Percentiles rank a stretch among this genome's conserved stretches.
These are phyloP conservation scores for Ceratocystis diversiconidia DNA, from an alignment of 2,329 filamentous ascomycete species.

Conservation along the genomic window DNA sequence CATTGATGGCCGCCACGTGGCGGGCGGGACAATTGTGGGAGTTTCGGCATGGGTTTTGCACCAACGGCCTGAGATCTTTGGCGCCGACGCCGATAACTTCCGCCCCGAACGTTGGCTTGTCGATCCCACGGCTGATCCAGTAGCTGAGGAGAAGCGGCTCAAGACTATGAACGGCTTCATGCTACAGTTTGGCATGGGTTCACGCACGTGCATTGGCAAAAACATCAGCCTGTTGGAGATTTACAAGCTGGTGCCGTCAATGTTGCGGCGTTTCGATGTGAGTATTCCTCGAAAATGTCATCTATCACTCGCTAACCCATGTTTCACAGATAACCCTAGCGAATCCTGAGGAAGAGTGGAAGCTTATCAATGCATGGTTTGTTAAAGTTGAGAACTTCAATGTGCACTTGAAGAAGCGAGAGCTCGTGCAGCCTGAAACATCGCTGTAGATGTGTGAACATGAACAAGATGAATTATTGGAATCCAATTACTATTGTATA, in stretches of 20 bases:
- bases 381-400: conserved; percentile 45
- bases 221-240: conserved; percentile 50
- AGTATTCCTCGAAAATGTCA: conserved; percentile 19
- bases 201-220: conserved; percentile 56
- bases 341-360: conserved; percentile 42
- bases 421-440: neutral
- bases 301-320: neutral
- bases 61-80: conserved; percentile 45
- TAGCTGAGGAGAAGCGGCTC: conserved; percentile 37
- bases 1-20: conserved; percentile 47
- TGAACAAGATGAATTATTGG: neutral
- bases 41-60: conserved; percentile 66
- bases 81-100: conserved; percentile 49
- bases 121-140: conserved; percentile 27
- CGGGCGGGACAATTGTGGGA: conserved; percentile 59
- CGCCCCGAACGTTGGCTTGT: conserved; percentile 54
- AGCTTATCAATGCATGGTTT: conserved; percentile 47
- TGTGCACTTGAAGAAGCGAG: conserved; percentile 31
- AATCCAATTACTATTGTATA: neutral
- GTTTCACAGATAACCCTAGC: conserved; percentile 4
- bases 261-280: conserved; percentile 51
- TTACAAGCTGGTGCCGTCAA: conserved; percentile 45
- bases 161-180: conserved; percentile 55
- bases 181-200: conserved; percentile 60
- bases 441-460: neutral